A percentile compares a stretch with the other conserved stretches of the same genome.
phyloP scores from a whole-genome alignment of 1,139 yeast species.

The Magnusiomyces suaveolens region DNA sequence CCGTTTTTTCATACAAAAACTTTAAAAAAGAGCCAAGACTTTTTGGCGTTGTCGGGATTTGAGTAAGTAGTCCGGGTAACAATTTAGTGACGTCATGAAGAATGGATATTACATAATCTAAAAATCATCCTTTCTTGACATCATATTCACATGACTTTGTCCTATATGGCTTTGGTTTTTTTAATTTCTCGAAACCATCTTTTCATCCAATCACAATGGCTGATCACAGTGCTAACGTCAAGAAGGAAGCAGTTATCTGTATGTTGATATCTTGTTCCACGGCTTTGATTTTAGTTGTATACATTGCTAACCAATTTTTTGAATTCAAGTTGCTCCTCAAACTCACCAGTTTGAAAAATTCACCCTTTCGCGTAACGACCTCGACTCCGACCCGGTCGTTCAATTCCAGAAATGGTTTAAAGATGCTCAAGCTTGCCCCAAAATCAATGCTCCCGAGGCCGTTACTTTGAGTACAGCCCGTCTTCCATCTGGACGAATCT shows the following conservation, averaged over 20 bases:
- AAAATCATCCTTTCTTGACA: too few relatives aligned
- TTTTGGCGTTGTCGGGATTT: too few relatives aligned
- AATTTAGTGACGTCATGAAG: too few relatives aligned
- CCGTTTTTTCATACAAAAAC: too few relatives aligned
- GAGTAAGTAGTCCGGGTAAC: too few relatives aligned
- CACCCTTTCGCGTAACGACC: constrained; percentile 46
- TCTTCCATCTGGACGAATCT: constrained; percentile 79
- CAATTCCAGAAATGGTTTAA: constrained; percentile 82
- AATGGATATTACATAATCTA: too few relatives aligned
- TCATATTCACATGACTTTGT: too few relatives aligned
- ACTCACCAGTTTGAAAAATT: constrained; percentile 81
- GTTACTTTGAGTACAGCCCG: constrained; percentile 75
- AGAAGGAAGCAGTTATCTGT: constrained; percentile 13
- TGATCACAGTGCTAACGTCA: neutral
- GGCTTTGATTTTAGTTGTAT: too few relatives aligned
- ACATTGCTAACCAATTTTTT: neutral
- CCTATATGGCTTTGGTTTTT: too few relatives aligned
- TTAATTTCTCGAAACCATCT: too few relatives aligned
- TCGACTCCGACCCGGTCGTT: constrained; percentile 52
- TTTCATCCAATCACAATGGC: too few relatives aligned
- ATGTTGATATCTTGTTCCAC: neutral
- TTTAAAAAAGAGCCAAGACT: too few relatives aligned
- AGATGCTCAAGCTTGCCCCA: constrained; percentile 49
- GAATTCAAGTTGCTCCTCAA: constrained; percentile 76
- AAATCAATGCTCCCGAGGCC: constrained; percentile 65